Conservation (phyloP, 345 rosid genomes). For the Rhodamnia argentea region DNA sequence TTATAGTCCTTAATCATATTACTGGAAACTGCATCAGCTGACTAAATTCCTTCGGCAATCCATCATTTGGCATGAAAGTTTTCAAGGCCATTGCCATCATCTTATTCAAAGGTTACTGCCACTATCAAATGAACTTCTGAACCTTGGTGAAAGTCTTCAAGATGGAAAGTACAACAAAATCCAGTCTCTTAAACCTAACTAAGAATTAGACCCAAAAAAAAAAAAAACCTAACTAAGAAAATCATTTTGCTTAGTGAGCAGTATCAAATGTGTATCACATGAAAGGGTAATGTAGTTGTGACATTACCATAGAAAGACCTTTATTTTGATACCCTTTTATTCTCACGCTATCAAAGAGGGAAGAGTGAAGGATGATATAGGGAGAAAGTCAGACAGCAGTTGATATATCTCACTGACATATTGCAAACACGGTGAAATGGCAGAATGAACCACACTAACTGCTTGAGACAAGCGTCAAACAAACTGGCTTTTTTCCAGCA, state of each 20-base stretch:
- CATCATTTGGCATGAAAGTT: neutral
- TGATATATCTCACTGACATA: neutral
- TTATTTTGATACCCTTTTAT: neutral
- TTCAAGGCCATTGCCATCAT: neutral
- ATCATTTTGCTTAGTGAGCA: neutral
- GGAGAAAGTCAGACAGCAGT: neutral
- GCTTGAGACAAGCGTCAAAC: neutral
- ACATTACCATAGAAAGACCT: neutral
- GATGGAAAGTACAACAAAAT: neutral
- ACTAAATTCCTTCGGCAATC: neutral
- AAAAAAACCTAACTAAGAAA: neutral
- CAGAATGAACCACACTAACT: neutral
- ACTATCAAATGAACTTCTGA: neutral
- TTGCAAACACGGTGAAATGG: neutral
- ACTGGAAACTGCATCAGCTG: neutral
- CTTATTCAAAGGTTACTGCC: neutral
- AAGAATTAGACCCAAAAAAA: neutral
- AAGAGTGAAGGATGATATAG: neutral
- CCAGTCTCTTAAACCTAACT: neutral
- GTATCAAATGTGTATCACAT: neutral
- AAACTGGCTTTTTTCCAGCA: neutral
- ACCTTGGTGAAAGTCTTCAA: neutral
- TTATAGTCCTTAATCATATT: neutral
- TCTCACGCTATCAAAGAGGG: neutral
- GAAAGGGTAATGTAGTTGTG: neutral